These are phyloP conservation scores for Naganishia sp. DNA, from an alignment of 1,284 basidiomycete genomes.

Conservation along the genomic window DNA sequence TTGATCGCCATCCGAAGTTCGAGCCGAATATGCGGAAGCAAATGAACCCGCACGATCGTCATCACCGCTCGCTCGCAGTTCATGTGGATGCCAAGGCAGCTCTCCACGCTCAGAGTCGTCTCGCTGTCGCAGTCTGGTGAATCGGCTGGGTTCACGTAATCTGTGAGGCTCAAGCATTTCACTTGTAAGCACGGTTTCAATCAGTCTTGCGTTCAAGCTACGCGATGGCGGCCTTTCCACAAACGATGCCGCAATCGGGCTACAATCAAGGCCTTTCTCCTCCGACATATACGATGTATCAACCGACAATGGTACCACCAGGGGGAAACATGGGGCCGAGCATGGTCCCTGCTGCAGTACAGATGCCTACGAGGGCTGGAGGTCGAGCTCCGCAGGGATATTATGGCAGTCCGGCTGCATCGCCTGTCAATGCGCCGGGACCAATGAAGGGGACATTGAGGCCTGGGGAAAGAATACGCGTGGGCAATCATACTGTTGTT, in stretches of 20 bases:
- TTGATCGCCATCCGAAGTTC: background rate
- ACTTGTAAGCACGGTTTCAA: too few relatives aligned
- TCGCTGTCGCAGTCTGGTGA: background rate
- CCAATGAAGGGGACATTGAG: constrained; percentile 54
- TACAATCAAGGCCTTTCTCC: constrained; percentile 2
- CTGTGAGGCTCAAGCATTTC: too few relatives aligned
- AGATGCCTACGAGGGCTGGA: constrained; percentile 4
- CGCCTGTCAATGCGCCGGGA: background rate
- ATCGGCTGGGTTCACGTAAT: too few relatives aligned
- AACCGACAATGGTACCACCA: background rate
- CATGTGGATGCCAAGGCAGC: background rate
- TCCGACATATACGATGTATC: constrained; percentile 5
- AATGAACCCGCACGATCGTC: constrained; percentile 5
- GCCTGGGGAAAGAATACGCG: constrained; percentile 80
- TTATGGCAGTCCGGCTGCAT: constrained; percentile 5
- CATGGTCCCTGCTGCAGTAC: background rate
- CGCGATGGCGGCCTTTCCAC: constrained; percentile 20
- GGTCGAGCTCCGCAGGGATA: background rate
- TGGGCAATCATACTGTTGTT: constrained; percentile 85
- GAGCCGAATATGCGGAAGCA: constrained; percentile 5
- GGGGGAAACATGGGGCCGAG: background rate
- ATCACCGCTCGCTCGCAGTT: background rate
- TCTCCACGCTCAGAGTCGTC: background rate
- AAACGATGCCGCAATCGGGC: constrained; percentile 20
- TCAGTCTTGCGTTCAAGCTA: too few relatives aligned